Conservation (phyloP, 768 basidiomycete species). For the Pisolithus microcarpus region DNA sequence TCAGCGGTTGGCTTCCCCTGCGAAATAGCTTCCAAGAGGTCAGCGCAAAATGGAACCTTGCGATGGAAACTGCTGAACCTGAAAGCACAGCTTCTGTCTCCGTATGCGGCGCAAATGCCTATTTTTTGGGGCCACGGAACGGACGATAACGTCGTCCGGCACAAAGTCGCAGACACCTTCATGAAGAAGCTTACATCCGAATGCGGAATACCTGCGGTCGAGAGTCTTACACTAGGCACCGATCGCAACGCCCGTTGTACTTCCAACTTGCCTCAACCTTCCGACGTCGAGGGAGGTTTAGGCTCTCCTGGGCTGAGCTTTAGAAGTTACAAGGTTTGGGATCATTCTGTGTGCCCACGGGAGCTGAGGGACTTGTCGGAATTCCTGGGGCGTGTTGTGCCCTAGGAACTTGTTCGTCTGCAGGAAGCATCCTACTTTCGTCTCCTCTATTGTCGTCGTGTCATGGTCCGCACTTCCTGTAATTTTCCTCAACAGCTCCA, state of each 20-base stretch:
- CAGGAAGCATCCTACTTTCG: neutral
- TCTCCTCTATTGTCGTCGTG: neutral
- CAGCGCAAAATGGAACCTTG: constrained; percentile 13
- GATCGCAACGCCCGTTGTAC: constrained; percentile 8
- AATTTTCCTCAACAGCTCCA: neutral
- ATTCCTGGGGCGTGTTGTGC: constrained; percentile 62
- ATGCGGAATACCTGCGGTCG: constrained; percentile 41
- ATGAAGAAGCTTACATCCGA: constrained; percentile 47
- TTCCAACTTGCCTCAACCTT: constrained; percentile 7
- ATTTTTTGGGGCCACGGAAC: constrained; percentile 87
- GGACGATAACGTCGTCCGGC: constrained; percentile 65
- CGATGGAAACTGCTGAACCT: constrained; percentile 1
- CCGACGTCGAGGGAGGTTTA: constrained; percentile 12
- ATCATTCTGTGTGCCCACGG: constrained; percentile 55
- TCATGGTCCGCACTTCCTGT: neutral
- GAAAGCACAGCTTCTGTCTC: constrained; percentile 47
- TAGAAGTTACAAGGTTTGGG: constrained; percentile 58
- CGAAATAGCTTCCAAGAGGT: constrained; percentile 60
- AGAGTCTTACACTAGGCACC: constrained; percentile 29
- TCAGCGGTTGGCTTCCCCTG: constrained; percentile 80
- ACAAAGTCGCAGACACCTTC: constrained; percentile 46
- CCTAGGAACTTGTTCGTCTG: constrained; percentile 13
- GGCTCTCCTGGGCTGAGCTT: constrained; percentile 50
- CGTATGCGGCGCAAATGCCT: constrained; percentile 54
- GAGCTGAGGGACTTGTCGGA: constrained; percentile 65